Conservation (phyloP, 805 yeast species). For the Sungouiella blattae region DNA sequence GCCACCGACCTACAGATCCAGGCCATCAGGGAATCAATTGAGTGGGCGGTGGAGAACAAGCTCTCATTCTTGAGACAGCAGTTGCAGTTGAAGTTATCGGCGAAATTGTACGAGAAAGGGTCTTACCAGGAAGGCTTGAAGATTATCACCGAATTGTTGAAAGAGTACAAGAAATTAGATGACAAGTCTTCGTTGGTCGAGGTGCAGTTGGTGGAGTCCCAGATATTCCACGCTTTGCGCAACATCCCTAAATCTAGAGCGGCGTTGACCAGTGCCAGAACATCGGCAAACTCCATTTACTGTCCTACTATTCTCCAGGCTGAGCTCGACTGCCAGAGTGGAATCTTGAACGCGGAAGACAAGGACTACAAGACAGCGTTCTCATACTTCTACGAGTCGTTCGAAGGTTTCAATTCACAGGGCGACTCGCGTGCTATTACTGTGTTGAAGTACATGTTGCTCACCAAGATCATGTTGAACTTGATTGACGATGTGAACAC, state of each 20-base stretch:
- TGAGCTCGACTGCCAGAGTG: slow-evolving; percentile 91
- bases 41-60: slow-evolving; percentile 81
- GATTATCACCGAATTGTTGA: slow-evolving; percentile 66
- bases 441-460: slow-evolving; percentile 86
- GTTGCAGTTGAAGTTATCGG: slow-evolving; percentile 77
- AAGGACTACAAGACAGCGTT: slow-evolving; percentile 94
- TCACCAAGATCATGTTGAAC: slow-evolving; percentile 91
- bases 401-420: slow-evolving; percentile 81
- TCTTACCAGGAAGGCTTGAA: slow-evolving; percentile 66
- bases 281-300: slow-evolving; percentile 95
- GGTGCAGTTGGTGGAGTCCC: slow-evolving; percentile 87
- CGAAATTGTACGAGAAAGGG: slow-evolving; percentile 64
- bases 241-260: slow-evolving; percentile 90
- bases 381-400: slow-evolving; percentile 92
- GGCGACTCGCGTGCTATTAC: slow-evolving; percentile 59
- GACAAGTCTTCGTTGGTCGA: slow-evolving; percentile 95
- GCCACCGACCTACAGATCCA: slow-evolving; percentile 67
- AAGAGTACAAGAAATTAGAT: slow-evolving; percentile 88
- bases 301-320: slow-evolving; percentile 94
- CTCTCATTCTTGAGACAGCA: slow-evolving; percentile 87
- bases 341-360: slow-evolving; percentile 93
- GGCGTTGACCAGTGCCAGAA: slow-evolving; percentile 89
- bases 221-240: slow-evolving; percentile 86
- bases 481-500: slow-evolving; percentile 80
- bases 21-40: slow-evolving; percentile 74